Evolutionary conservation across 1,139 yeast species (phyloP), one percentile per base, ranked within the genome.

Genomic region (Blastobotrys ciferrii): DNA sequence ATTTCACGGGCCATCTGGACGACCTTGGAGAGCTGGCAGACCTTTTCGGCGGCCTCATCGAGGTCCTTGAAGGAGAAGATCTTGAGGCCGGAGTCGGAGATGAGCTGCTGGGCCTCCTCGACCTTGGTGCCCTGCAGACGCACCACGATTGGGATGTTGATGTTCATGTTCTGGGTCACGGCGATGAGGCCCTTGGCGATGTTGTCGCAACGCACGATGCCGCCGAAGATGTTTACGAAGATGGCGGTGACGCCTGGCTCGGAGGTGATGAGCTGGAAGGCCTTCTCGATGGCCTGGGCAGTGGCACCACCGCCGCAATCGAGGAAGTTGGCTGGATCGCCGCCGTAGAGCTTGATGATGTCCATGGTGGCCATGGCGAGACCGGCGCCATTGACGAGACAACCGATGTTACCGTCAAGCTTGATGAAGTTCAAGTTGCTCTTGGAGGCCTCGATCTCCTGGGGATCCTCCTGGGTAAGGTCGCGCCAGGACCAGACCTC

Each of bases 261-360:
- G 54, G 94, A 80, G 67, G 92, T 77, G 67, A 92, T 92, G 72
- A 94, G 81, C 73, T 84, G 87, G 75, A 92, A 92, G 52, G 98
- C 99, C 75, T 86, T 87, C 76, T 91, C 95, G 69, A 92, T 92
- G 66, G 98, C 91, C 74, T 87, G 86, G 60, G 98, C 97, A 60
- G 98, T 92, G 62, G 99, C 98, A 71, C 97, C 95, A 77, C 99
- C 99, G 78, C 99, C 99, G 74, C 97, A 92, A 77, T 92, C 99
- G 71, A 92, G 81, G 81, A 92, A 92, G 80, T 92, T 92, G 60
- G 98, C 99, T 64, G 99, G 99, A 63, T 83, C 88, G 71, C 99
- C 99, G 65, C 98, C 98, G 76, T 89, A 87, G 65, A 94, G 81
- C 77, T 94, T 91, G 77, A 92, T 88, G 70, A 94, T 95, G 73